Evolutionary conservation across 225 moss, liverwort and hornwort genomes (phyloP), one percentile per base, ranked within the genome.

Genomic region (Physcomitrellopsis africana): DNA sequence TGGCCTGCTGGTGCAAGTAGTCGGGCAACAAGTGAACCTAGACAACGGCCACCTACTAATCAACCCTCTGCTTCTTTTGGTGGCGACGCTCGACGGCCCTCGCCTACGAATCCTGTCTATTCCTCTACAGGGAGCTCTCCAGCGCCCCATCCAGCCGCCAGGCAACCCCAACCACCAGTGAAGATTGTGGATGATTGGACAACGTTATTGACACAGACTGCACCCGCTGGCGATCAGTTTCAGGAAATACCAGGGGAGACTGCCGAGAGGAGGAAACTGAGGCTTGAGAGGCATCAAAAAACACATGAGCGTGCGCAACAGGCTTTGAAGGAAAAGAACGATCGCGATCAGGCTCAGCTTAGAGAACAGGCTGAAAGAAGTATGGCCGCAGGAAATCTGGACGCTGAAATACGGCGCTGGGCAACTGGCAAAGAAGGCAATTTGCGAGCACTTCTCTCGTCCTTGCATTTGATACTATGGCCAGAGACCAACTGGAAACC

Each of bases 401-500:
- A 99, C 51, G 84, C 95, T 12, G 93, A 99, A 65, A 95, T 99
- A 24, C 92, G 87, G 79, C 88, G 99, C 60, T 99, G 99, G 99
- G 85, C 99, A 47, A 90, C 90, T 2, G 99, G 99, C 12, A 99
- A 95, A 29, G 99, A 99, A 79, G 93, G 95, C 11, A 99, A 99
- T 19, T 70, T 99, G 82, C 92, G 99, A 51, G 99, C 99, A 13
- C 84, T 99, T 37, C 83, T 99, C 19, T 99, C 95, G 12, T 95
- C 99, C 60, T 84, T 99, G 78, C 99, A 99, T 66, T 62, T 87
- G 75, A 72, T 99, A 43, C 74, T 99, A 65, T 99, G 99, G 99
- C 90, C 99, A 0, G 99, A 95, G 76, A 89, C 92, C 74, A 95
- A 92, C 77, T 99, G 99, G 99, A 89, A 92, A 69, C 84, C 99